Evolutionary conservation across 441 rosid species (phyloP), one percentile per base, ranked within the genome.

Genomic region (Gossypium davidsonii): DNA sequence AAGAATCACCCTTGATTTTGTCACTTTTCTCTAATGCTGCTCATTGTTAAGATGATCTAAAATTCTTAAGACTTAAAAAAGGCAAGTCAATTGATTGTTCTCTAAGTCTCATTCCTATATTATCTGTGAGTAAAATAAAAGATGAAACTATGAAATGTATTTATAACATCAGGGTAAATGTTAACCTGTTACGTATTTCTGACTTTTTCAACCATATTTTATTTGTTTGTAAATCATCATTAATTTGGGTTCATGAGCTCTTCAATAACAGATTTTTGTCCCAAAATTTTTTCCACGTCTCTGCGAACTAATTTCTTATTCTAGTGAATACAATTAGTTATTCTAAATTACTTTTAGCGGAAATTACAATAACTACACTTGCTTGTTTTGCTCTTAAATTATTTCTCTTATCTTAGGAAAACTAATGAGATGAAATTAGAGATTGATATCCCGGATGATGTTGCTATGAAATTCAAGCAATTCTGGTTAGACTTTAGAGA

Each of bases 401-500:
- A 31, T 77, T 51, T 48, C 67, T 64, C 14, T 44, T 44, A 74
- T 31, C 66, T 53, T 76, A 91, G 98, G 92, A 89, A 96, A 86
- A 90, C 92, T 46, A 93, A 90, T 81, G 97, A 90, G 76, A 85
- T 91, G 52, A 89, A 87, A 86, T 86, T 89, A 76, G 94, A 89
- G 3, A 82, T 91, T 2, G 79, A 90, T 76, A 81, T 95, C 75
- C 92, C 97, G 56, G 80, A 80, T 77, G 93, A 90, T 53, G 37
- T 88, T 75, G 72, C 86, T 39, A 76, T 74, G 83, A 88, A 89
- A 78, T 95, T 95, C 84, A 83, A 85, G 79, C 85, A 85, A 74
- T 95, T 95, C 83, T 95, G 98, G 98, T 83, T 74, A 79, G 88
- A 84, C 77, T 95, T 89, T 76, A 84, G 70, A 67, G 91, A 87